Percentiles rank a stretch among this genome's conserved stretches.
Evolutionary conservation across 257 asterid genomes (phyloP).

Genomic region (Gentiana straminea): DNA sequence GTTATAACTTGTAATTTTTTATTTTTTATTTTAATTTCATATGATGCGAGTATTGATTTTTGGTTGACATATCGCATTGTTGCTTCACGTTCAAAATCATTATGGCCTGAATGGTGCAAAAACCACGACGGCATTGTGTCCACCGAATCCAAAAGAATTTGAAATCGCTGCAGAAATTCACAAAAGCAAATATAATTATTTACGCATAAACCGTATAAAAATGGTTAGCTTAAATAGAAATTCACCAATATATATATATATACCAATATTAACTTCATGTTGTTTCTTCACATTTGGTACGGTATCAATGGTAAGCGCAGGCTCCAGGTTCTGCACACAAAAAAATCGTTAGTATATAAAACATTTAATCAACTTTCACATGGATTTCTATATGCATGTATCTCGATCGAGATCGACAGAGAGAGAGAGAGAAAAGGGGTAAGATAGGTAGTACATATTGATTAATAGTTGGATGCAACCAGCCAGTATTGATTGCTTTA

Average conservation of each 20-base stretch:
- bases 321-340: conserved; percentile 16
- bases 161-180: conserved; percentile 42
- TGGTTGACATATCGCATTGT: not conserved
- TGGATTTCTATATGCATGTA: too few species aligned
- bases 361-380: not conserved
- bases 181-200: too few species aligned
- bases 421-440: too few species aligned
- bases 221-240: not conserved
- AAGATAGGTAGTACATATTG: conserved; percentile 32
- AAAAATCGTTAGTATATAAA: not conserved
- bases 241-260: conserved; percentile 3
- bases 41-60: too few species aligned
- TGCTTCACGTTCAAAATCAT: not conserved
- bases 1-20: too few species aligned
- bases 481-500: conserved; percentile 64
- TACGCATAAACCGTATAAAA: too few species aligned
- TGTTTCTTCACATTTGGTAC: conserved; percentile 66
- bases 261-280: conserved; percentile 60
- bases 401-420: too few species aligned
- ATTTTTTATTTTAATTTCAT: too few species aligned
- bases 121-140: conserved; percentile 60
- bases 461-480: conserved; percentile 82
- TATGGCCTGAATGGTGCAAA: conserved; percentile 67
- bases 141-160: conserved; percentile 66
- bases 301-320: conserved; percentile 24